phyloP scores from a whole-genome alignment of 108 stramenopile genomes.

The Chaetoceros muelleri region DNA sequence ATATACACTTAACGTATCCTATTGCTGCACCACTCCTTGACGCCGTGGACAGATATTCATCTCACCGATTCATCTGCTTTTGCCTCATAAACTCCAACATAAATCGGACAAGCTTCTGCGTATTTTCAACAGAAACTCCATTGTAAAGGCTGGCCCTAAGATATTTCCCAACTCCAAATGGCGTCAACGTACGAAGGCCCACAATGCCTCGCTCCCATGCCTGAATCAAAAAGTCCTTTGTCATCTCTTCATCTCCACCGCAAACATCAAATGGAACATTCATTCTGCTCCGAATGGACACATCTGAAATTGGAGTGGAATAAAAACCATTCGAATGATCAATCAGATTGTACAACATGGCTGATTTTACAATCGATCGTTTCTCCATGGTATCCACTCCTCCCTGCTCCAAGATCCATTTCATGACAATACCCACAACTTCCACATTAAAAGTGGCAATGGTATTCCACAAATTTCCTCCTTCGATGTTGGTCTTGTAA shows the following conservation, averaged over 20 bases:
- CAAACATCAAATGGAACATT: constrained; percentile 26
- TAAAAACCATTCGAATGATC: constrained; percentile 26
- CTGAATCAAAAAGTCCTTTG: constrained; percentile 24
- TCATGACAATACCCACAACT: constrained; percentile 27
- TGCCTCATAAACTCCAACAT: constrained; percentile 18
- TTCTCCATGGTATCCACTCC: constrained; percentile 23
- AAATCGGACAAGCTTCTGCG: constrained; percentile 8
- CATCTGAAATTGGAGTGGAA: constrained; percentile 7
- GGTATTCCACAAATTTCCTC: constrained; percentile 33
- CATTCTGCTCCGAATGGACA: constrained; percentile 19
- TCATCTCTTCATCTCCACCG: constrained; percentile 15
- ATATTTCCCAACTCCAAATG: constrained; percentile 19
- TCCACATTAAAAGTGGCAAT: constrained; percentile 32
- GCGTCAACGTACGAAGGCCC: constrained; percentile 24
- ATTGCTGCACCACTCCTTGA: no score
- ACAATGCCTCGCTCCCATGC: constrained; percentile 26
- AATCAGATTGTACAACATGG: constrained; percentile 20
- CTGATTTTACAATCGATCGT: constrained; percentile 11
- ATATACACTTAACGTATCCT: no score
- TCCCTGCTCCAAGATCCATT: constrained; percentile 24
- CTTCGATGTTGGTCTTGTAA: constrained; percentile 19
- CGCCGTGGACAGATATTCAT: no score
- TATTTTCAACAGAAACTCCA: constrained; percentile 23
- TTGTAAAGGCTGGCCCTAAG: constrained; percentile 32
- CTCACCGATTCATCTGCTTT: neutral